Evolutionary conservation across 345 rosid species (phyloP).

Genomic region (Eucalyptus sp.): DNA sequence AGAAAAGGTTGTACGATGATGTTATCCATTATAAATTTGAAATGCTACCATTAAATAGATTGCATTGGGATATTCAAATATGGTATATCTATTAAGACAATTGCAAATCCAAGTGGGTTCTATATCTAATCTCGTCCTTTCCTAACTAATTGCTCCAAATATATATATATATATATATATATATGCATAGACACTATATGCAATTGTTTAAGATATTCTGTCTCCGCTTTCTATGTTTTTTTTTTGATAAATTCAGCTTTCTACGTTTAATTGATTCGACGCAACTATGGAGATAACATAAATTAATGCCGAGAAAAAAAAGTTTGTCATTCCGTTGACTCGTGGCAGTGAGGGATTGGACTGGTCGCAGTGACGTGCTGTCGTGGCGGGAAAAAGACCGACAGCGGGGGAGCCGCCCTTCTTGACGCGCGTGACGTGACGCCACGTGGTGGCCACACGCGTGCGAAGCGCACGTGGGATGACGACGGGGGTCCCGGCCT

Average conservation of each 20-base stretch:
- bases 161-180: accelerated
- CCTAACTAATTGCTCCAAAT: neutral
- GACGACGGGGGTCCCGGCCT: neutral
- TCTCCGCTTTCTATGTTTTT: neutral
- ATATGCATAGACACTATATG: neutral
- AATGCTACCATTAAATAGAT: neutral
- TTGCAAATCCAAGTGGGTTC: neutral
- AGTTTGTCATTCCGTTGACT: neutral
- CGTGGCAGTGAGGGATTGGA: neutral
- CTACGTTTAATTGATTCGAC: neutral
- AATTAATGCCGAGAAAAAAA: neutral
- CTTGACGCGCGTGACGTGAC: neutral
- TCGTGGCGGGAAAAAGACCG: neutral
- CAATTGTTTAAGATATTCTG: neutral
- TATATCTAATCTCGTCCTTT: neutral
- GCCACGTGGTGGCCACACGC: neutral
- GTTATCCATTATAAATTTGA: neutral
- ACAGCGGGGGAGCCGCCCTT: neutral
- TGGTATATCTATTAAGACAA: neutral
- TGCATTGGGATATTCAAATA: neutral
- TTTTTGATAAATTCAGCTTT: neutral
- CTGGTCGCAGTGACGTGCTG: neutral
- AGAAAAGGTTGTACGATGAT: neutral
- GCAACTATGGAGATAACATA: neutral
- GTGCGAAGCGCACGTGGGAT: neutral